A percentile compares a stretch with the other conserved stretches of the same genome.
Conservation (phyloP, 192 early-diverging fungal genomes). For the Backusella psychrophila region DNA sequence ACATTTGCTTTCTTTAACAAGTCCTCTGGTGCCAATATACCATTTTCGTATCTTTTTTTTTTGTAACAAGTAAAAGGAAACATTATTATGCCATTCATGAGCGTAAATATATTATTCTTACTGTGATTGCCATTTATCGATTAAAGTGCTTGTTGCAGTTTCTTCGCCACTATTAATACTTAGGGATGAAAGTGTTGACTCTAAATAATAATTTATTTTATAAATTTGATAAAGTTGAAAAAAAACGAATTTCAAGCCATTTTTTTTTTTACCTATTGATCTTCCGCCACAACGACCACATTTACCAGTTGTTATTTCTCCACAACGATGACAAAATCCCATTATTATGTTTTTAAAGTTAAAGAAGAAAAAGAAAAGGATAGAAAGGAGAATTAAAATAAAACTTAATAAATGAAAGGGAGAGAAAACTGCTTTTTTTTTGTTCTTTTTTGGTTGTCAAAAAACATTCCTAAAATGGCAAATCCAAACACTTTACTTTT, state of each 20-base stretch:
- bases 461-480: conserved; percentile 19
- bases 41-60: conserved; percentile 1
- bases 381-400: conserved; percentile 3
- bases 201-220: neutral
- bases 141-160: neutral
- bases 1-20: conserved; percentile 11
- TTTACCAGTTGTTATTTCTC: conserved; percentile 44
- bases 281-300: conserved; percentile 51
- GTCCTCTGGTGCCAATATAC: conserved; percentile 1
- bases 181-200: conserved; percentile 15
- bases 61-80: neutral
- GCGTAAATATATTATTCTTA: conserved; percentile 6
- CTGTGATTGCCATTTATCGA: conserved; percentile 31
- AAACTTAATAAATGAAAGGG: conserved; percentile 18
- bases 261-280: conserved; percentile 40
- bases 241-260: neutral
- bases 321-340: conserved; percentile 55
- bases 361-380: neutral
- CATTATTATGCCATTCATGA: too few relatives aligned
- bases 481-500: neutral
- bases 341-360: conserved; percentile 21
- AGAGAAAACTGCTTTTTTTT: conserved; percentile 7
- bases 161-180: neutral
- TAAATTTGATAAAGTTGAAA: neutral
- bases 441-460: conserved; percentile 9